Conservation (phyloP, 768 basidiomycete genomes). For the Lyophyllum shimeji region DNA sequence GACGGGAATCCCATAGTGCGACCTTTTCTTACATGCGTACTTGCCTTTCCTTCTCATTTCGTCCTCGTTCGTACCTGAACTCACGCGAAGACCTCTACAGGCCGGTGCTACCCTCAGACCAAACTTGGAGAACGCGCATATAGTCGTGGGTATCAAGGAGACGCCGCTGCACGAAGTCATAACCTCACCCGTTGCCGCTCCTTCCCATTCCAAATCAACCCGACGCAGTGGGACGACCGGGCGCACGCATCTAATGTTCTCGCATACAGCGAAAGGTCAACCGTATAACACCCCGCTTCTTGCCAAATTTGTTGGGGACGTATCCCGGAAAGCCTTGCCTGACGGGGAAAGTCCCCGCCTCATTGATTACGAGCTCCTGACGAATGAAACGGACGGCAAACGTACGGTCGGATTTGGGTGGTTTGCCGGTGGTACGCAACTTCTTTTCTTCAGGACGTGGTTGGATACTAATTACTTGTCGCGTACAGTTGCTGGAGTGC, state of each 20-base stretch:
- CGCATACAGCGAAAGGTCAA: slow-evolving; percentile 88
- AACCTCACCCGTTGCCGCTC: slow-evolving; percentile 35
- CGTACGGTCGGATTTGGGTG: slow-evolving; percentile 89
- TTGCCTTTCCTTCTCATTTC: neutral
- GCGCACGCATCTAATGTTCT: slow-evolving; percentile 88
- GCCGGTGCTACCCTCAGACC: slow-evolving; percentile 72
- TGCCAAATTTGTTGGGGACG: slow-evolving; percentile 50
- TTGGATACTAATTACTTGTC: slow-evolving; percentile 4
- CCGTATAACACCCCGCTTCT: slow-evolving; percentile 82
- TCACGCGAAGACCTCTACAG: slow-evolving; percentile 34
- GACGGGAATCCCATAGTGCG: neutral
- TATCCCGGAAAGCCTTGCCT: slow-evolving; percentile 3
- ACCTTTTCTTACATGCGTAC: neutral
- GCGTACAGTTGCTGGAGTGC: slow-evolving; percentile 70
- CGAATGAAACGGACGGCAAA: slow-evolving; percentile 52
- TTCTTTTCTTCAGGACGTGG: neutral
- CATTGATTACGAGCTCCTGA: slow-evolving; percentile 86
- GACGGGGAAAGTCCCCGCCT: slow-evolving; percentile 42
- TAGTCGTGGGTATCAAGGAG: slow-evolving; percentile 90
- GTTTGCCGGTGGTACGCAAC: slow-evolving; percentile 81
- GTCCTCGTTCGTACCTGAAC: slow-evolving; percentile 1
- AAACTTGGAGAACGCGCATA: slow-evolving; percentile 62
- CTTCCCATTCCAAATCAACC: slow-evolving; percentile 9
- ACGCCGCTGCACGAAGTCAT: slow-evolving; percentile 65
- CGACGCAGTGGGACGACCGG: slow-evolving; percentile 17